Evolutionary conservation across 768 basidiomycete species (phyloP).

Genomic region (Termitomyces sp.): DNA sequence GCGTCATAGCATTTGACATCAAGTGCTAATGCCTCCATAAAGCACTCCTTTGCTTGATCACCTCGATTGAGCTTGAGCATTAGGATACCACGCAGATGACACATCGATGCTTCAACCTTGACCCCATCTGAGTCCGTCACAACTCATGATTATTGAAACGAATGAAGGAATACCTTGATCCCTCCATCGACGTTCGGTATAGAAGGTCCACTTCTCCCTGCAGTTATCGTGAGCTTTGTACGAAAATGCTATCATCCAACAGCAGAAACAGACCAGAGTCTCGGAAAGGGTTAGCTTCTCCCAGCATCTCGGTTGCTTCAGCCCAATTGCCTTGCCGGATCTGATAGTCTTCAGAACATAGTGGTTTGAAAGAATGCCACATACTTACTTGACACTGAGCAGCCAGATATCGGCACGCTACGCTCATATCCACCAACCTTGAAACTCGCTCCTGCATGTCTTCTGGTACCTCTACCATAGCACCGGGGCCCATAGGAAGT

Average conservation of each 20-base stretch:
- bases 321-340: conserved; percentile 88
- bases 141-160: conserved; percentile 7
- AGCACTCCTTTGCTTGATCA: conserved; percentile 88
- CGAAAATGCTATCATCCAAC: not conserved
- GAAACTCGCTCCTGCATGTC: conserved; percentile 62
- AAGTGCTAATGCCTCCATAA: conserved; percentile 90
- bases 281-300: conserved; percentile 86
- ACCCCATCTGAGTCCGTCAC: not conserved
- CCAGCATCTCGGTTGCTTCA: conserved; percentile 89
- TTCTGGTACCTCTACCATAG: conserved; percentile 65
- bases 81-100: conserved; percentile 77
- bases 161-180: conserved; percentile 65
- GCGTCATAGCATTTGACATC: conserved; percentile 98
- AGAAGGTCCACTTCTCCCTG: conserved; percentile 62
- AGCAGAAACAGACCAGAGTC: conserved; percentile 45
- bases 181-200: conserved; percentile 86
- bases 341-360: conserved; percentile 26
- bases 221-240: conserved; percentile 1
- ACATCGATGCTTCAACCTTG: conserved; percentile 72
- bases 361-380: conserved; percentile 1
- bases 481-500: conserved; percentile 67
- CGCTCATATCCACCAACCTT: conserved; percentile 87
- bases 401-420: conserved; percentile 93
- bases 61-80: conserved; percentile 93
- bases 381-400: conserved; percentile 83